Base-by-base conservation (phyloP, 192 early-diverging fungal genomes). In the Diversispora eburnea region DNA sequence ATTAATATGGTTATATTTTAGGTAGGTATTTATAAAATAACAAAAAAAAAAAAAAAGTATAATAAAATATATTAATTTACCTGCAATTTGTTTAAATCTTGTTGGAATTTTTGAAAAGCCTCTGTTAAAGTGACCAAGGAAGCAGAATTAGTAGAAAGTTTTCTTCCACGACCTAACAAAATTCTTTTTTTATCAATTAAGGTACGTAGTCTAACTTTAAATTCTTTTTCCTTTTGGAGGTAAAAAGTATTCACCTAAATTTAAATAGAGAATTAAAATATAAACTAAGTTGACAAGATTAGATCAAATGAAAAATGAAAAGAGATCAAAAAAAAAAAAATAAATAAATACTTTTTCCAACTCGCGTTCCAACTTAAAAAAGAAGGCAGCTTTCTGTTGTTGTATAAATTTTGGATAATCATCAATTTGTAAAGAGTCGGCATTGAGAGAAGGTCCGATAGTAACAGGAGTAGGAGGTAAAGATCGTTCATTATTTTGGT, bases 311-410 rank as follows among this genome's bases (percentile, higher is more conserved):
- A 65, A n/a, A 41, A 19, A 8, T 10, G 25, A 33, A 59, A 62
- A 12, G 46, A 54, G 4, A 54, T 7, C 4, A 17, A 54, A 54
- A 54, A 49, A 20, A 46, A 54, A 65, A 46, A 42, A 65, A 67
- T 64, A 71, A 72, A 64, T 49, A 56, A 60, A 72, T 85, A 90
- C 92, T 84, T 98, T 97, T 82, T 99, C 98, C 25, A 99, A 79
- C 79, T 99, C 98, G 46, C 98, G 88, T 80, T 99, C 98, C 48
- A 99, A 87, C 64, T 93, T 95, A 85, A 93, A 98, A 79, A 99
- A 99, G 82, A 99, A 99, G 41, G 91, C 89, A 0, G 94, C 93
- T 75, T 98, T 99, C 74, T 95, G 89, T 5, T 92, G 91, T 77
- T 94, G 87, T 59, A 96, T 73, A 67, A 86, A 80, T 43, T 78